Conservation (phyloP, 169 alveolate species). For the Cryptosporidium felis region DNA sequence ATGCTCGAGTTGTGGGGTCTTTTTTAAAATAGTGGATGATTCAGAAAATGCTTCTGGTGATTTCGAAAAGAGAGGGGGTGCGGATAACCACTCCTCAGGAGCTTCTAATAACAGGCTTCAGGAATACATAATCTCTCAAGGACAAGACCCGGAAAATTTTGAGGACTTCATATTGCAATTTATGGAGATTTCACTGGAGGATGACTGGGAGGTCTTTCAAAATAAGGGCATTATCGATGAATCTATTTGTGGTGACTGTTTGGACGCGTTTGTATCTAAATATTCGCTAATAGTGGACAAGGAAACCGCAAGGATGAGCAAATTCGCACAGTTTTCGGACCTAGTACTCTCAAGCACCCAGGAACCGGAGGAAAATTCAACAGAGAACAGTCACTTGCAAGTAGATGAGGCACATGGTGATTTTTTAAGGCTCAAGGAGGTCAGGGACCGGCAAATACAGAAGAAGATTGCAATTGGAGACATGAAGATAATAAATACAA, state of each 20-base stretch:
- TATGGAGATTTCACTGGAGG: conserved; percentile 47
- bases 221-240: conserved; percentile 1
- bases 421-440: no score
- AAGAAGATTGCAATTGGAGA: background rate
- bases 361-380: no score
- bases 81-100: no score
- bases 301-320: background rate
- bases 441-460: no score
- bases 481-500: background rate
- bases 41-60: no score
- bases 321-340: background rate
- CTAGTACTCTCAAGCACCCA: no score
- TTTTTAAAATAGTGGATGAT: background rate
- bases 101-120: no score
- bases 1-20: conserved; percentile 23
- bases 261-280: background rate
- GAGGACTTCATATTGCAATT: conserved; percentile 51
- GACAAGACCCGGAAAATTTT: no score
- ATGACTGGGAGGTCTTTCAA: background rate
- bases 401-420: no score
- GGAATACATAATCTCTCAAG: no score
- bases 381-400: no score
- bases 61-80: no score
- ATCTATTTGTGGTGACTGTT: conserved; percentile 35
- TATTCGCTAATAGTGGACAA: conserved; percentile 2